Evolutionary conservation across 2,329 filamentous ascomycete species (phyloP), one percentile per base, ranked within the genome.

Genomic region (Tolypocladium pustulatum): DNA sequence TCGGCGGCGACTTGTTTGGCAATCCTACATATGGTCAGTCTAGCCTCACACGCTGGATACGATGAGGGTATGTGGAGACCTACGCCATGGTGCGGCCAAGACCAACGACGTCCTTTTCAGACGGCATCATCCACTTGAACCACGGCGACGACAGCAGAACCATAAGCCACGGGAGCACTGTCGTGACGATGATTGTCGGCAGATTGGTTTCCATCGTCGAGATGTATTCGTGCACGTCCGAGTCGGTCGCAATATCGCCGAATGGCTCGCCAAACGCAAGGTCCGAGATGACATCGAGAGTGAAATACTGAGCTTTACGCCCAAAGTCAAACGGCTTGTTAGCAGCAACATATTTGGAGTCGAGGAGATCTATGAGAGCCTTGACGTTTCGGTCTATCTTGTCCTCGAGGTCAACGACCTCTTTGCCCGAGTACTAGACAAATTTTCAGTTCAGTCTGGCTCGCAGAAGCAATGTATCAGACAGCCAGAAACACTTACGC

Each of bases 201-300:
- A 66, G 56, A n/a, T 61, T 63, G 22, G 54, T 57, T 36, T 64
- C 62, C 41, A 76, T 74, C 43, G 76, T 78, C 55, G 72, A 67
- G 56, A 81, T 75, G 63, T 80, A 81, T 56, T 73, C 74, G 62
- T 76, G 78, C 0, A 77, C 71, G 60, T 83, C 80, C 4, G 69
- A 66, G 62, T 83, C 77, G 6, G 71, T 64, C n/a, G 73, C 72
- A 0, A 82, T 63, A 61, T 77, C 78, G 15, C 80, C 79, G 60
- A 82, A 81, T 0, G 74, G 66, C 55, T 77, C 64, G 13, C 81
- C 81, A 52, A 83, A 78, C 0, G 78, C 78, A 5, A 85, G 65
- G 51, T 76, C 75, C 38, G 75, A 79, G 61, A 85, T 81, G 43
- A 82, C 76, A 59, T 85, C 82, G 5, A 84, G 69, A 0, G 80